Percentiles rank a stretch among this genome's conserved stretches.
Conservation (phyloP, 1,139 yeast genomes). For the Wickerhamomyces sp. region DNA sequence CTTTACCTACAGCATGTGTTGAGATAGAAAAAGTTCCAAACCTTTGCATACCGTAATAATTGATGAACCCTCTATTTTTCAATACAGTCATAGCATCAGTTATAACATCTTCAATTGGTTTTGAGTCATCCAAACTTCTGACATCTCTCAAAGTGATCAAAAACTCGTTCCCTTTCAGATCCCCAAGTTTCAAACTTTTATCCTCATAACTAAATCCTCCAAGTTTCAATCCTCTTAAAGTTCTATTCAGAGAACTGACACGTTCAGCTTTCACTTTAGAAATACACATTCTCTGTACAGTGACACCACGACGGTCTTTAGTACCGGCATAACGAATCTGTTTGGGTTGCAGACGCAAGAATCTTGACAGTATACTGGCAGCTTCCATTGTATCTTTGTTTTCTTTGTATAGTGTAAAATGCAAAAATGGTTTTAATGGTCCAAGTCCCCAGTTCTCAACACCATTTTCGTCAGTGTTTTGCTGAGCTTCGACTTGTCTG, state of each 20-base stretch:
- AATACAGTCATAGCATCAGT: constrained; percentile 54
- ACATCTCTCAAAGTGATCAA: constrained; percentile 78
- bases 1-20: constrained; percentile 80
- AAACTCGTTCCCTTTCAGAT: constrained; percentile 83
- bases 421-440: constrained; percentile 60
- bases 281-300: constrained; percentile 79
- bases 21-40: constrained; percentile 94
- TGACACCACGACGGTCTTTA: constrained; percentile 93
- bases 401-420: constrained; percentile 83
- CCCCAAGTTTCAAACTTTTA: constrained; percentile 67
- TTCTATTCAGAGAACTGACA: constrained; percentile 69
- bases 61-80: constrained; percentile 71
- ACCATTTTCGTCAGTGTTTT: constrained; percentile 45
- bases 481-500: constrained; percentile 31
- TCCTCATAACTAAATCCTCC: constrained; percentile 77
- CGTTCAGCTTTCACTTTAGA: constrained; percentile 74
- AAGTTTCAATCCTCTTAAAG: constrained; percentile 65
- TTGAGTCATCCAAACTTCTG: constrained; percentile 25
- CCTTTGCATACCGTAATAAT: constrained; percentile 95
- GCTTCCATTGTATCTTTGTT: constrained; percentile 98
- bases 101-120: constrained; percentile 37
- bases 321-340: constrained; percentile 86
- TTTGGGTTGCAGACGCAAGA: constrained; percentile 69
- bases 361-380: constrained; percentile 66
- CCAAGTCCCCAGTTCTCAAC: constrained; percentile 55